Percentiles rank a stretch among this genome's conserved stretches.
phyloP scores from a whole-genome alignment of 441 rosid genomes.

The Aquilaria agallochum region DNA sequence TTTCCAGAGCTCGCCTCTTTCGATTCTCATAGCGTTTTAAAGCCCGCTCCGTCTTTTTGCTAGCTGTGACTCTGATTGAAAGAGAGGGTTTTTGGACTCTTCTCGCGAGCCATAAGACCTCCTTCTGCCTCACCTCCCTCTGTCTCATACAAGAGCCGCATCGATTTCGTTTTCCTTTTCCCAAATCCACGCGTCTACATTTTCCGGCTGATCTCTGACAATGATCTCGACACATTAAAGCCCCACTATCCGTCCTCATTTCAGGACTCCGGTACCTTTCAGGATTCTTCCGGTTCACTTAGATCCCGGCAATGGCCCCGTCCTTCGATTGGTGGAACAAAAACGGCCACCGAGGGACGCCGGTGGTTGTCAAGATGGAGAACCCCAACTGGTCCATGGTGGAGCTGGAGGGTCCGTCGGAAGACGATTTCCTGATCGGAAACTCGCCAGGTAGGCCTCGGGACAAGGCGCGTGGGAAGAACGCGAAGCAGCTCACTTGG shows the following conservation, averaged over 20 bases:
- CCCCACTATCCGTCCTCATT: slow-evolving; percentile 5
- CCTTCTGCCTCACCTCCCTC: background rate
- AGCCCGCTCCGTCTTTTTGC: slow-evolving; percentile 20
- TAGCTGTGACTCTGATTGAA: slow-evolving; percentile 41
- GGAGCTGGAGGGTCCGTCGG: slow-evolving; percentile 64
- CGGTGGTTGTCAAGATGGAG: slow-evolving; percentile 87
- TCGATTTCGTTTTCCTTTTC: slow-evolving; percentile 13
- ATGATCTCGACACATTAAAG: slow-evolving; percentile 36
- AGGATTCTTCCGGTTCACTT: background rate
- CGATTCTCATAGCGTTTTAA: background rate
- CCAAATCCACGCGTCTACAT: slow-evolving; percentile 32
- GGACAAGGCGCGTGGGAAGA: slow-evolving; percentile 57
- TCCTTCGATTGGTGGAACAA: slow-evolving; percentile 77
- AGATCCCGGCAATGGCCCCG: slow-evolving; percentile 42
- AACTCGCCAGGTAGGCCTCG: slow-evolving; percentile 18
- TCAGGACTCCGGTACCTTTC: background rate
- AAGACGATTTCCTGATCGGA: slow-evolving; percentile 52
- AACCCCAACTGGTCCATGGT: slow-evolving; percentile 96
- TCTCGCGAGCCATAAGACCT: background rate
- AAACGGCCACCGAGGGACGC: slow-evolving; percentile 63
- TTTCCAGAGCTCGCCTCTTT: background rate
- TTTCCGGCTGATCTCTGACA: slow-evolving; percentile 22
- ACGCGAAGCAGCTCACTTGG: slow-evolving; percentile 91
- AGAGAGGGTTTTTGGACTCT: slow-evolving; percentile 11
- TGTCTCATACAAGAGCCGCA: slow-evolving; percentile 18